Percentiles rank a stretch among this genome's conserved stretches.
Evolutionary conservation across 2,329 filamentous ascomycete species (phyloP).

Genomic region (Cladophialophora exuberans): DNA sequence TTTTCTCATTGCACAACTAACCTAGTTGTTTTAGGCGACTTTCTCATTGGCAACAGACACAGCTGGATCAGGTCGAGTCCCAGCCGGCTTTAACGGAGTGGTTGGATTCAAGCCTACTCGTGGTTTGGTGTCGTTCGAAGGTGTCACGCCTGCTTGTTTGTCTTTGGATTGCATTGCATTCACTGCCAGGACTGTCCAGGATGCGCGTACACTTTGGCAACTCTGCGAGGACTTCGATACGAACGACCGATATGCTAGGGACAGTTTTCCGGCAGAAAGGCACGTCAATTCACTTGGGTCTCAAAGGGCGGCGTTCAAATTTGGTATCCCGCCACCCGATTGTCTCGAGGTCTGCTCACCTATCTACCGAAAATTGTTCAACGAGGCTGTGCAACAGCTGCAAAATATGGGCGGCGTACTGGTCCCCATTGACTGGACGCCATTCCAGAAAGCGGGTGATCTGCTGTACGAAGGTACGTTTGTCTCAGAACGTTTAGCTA

Average conservation of each 20-base stretch:
- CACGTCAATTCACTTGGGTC: conserved; percentile 37
- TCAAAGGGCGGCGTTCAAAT: conserved; percentile 46
- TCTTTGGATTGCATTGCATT: conserved; percentile 60
- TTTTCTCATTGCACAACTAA: neutral
- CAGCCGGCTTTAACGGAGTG: conserved; percentile 36
- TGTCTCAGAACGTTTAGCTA: conserved; percentile 59
- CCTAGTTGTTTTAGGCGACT: conserved; percentile 34
- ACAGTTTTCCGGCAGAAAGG: conserved; percentile 34
- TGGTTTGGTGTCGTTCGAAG: conserved; percentile 33
- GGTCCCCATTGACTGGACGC: conserved; percentile 51
- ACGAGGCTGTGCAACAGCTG: conserved; percentile 44
- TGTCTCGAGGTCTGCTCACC: conserved; percentile 49
- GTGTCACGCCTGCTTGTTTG: conserved; percentile 51
- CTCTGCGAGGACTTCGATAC: conserved; percentile 53
- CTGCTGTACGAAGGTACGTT: conserved; percentile 62
- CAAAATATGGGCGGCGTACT: conserved; percentile 48
- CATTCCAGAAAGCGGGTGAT: conserved; percentile 56
- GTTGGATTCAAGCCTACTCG: conserved; percentile 36
- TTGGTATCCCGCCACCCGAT: conserved; percentile 52
- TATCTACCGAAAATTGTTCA: conserved; percentile 48
- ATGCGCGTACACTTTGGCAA: conserved; percentile 55
- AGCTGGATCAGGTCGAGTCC: conserved; percentile 35
- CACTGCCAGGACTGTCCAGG: conserved; percentile 52
- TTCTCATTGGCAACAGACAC: conserved; percentile 55
- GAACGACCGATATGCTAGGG: conserved; percentile 57